Evolutionary conservation across 192 early-diverging fungal species (phyloP).

Genomic region (Coemansia sp.): DNA sequence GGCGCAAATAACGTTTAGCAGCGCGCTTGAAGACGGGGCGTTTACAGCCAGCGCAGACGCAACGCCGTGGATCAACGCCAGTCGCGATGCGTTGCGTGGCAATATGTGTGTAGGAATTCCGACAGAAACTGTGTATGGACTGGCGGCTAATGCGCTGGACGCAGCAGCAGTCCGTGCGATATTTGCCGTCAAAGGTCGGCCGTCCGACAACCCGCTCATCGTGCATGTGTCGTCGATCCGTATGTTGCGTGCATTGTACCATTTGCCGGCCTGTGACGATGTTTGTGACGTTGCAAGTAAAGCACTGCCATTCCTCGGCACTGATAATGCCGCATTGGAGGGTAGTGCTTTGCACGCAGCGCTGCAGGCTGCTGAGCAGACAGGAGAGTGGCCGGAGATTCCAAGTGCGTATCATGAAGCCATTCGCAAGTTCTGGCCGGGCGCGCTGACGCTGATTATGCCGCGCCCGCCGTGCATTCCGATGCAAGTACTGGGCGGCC

Average conservation of each 20-base stretch:
- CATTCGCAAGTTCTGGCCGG: conserved; percentile 84
- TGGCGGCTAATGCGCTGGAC: conserved; percentile 85
- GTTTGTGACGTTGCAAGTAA: not conserved
- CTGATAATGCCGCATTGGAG: conserved; percentile 47
- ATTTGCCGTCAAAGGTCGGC: conserved; percentile 84
- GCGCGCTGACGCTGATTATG: conserved; percentile 87
- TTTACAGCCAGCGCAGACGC: conserved; percentile 13
- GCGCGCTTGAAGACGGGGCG: conserved; percentile 28
- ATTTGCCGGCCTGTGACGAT: conserved; percentile 38
- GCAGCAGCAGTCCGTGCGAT: conserved; percentile 69
- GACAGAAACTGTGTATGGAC: conserved; percentile 98
- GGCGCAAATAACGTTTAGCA: conserved; percentile 17
- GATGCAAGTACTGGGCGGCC: conserved; percentile 72
- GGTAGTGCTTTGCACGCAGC: conserved; percentile 6
- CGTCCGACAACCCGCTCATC: conserved; percentile 95
- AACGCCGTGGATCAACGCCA: conserved; percentile 46
- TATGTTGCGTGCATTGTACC: conserved; percentile 75
- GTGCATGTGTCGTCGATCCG: conserved; percentile 89
- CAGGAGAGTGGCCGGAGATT: conserved; percentile 57
- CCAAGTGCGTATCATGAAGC: conserved; percentile 69
- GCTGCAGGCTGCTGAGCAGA: conserved; percentile 16
- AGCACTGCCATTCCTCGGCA: conserved; percentile 40
- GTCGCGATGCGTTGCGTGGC: conserved; percentile 57
- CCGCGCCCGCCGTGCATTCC: conserved; percentile 69
- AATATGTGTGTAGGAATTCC: conserved; percentile 83